phyloP scores from a whole-genome alignment of 73 alveolate genomes.

The Paramecium biaurelia region DNA sequence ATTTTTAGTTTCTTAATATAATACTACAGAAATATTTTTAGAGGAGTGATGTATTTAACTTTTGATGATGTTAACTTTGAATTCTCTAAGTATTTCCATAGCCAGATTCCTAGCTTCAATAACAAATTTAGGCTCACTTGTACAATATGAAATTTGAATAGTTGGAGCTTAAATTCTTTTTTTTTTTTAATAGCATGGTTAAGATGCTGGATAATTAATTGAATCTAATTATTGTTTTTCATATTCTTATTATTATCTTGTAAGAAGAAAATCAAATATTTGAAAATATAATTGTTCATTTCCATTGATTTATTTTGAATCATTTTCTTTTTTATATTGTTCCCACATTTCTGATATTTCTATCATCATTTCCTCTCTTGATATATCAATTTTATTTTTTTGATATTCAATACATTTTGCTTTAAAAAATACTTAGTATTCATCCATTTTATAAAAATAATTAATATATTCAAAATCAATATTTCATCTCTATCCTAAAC shows the following conservation, averaged over 20 bases:
- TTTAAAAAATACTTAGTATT: neutral
- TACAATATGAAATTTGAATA: neutral
- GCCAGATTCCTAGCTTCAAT: neutral
- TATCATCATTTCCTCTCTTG: neutral
- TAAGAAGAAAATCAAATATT: neutral
- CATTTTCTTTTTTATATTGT: neutral
- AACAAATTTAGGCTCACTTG: neutral
- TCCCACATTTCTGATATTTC: slow-evolving; percentile 5
- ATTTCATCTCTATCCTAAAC: neutral
- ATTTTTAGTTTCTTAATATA: neutral
- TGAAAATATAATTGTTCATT: neutral
- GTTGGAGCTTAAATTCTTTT: neutral
- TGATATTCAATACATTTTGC: neutral
- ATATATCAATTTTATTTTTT: neutral
- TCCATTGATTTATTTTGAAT: neutral
- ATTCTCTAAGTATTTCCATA: neutral
- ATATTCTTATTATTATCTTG: neutral
- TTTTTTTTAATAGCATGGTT: neutral
- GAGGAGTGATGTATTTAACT: neutral
- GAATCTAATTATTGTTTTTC: neutral
- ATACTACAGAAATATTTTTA: neutral
- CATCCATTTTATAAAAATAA: neutral
- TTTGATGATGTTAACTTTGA: neutral
- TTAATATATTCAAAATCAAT: neutral
- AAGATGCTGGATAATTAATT: neutral